Evolutionary conservation across 2,329 filamentous ascomycete genomes (phyloP).

Genomic region (Fusarium robinianum): DNA sequence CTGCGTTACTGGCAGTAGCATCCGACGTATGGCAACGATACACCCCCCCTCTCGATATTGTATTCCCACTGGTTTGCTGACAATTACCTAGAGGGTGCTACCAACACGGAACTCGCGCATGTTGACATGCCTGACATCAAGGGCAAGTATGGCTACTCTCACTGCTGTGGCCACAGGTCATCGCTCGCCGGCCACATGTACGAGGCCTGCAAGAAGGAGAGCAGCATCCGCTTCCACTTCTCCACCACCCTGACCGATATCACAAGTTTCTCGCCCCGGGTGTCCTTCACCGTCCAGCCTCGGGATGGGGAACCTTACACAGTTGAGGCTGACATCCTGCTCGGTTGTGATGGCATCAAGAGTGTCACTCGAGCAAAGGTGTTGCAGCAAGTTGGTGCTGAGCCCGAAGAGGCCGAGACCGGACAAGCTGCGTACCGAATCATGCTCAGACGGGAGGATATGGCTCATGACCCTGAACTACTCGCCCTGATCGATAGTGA

Average conservation of each 20-base stretch:
- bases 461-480: constrained; percentile 69
- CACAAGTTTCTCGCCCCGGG: constrained; percentile 28
- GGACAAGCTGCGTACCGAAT: constrained; percentile 60
- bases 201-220: constrained; percentile 67
- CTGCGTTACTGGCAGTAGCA: constrained; percentile 37
- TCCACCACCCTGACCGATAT: constrained; percentile 35
- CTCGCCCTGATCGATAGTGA: constrained; percentile 61
- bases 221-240: constrained; percentile 71
- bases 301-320: constrained; percentile 20
- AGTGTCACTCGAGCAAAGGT: constrained; percentile 53
- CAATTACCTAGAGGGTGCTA: constrained; percentile 61
- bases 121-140: constrained; percentile 71
- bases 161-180: constrained; percentile 78
- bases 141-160: constrained; percentile 71
- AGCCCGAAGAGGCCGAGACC: constrained; percentile 52
- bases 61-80: background rate
- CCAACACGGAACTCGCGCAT: constrained; percentile 70
- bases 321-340: constrained; percentile 52
- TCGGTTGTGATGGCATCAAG: constrained; percentile 60
- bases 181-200: constrained; percentile 72
- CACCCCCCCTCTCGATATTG: background rate
- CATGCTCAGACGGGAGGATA: constrained; percentile 58
- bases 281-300: constrained; percentile 28
- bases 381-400: constrained; percentile 55
- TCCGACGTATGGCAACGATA: constrained; percentile 32